These are phyloP conservation scores for Neocucurbitaria cava DNA, from an alignment of 2,329 filamentous ascomycete genomes.

Conservation along the genomic window DNA sequence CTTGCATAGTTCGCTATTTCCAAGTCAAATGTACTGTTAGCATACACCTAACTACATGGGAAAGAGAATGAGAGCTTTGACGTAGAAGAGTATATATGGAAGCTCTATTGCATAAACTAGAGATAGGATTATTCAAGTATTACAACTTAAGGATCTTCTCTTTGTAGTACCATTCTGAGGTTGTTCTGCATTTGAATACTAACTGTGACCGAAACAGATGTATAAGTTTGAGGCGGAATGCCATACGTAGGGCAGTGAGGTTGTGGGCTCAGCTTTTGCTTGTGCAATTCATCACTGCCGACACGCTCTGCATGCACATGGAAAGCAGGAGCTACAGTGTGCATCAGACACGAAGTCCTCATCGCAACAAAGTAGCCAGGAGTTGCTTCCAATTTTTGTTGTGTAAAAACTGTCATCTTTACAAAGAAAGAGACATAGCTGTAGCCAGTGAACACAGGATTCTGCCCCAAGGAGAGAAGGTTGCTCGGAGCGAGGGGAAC, in stretches of 20 bases:
- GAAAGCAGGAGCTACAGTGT: slow-evolving; percentile 11
- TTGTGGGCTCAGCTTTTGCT: slow-evolving; percentile 14
- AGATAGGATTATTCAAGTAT: too few species aligned
- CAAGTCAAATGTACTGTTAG: too few species aligned
- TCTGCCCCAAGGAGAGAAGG: slow-evolving; percentile 6
- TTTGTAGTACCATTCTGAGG: slow-evolving; percentile 6
- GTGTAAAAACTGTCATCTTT: slow-evolving; percentile 13
- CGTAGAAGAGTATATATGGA: too few species aligned
- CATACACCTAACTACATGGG: too few species aligned
- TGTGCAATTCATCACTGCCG: slow-evolving; percentile 15
- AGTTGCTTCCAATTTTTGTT: slow-evolving; percentile 9
- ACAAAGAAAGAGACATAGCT: slow-evolving; percentile 12
- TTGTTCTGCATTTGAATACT: background rate
- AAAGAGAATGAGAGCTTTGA: too few species aligned
- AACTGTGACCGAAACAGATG: background rate
- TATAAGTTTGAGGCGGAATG: slow-evolving; percentile 3
- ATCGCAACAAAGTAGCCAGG: slow-evolving; percentile 14
- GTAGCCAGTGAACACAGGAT: slow-evolving; percentile 8
- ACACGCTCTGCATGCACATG: slow-evolving; percentile 7
- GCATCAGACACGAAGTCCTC: slow-evolving; percentile 16
- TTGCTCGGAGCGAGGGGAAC: slow-evolving; percentile 7
- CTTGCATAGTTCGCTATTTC: slow-evolving; percentile 1
- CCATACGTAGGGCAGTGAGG: slow-evolving; percentile 7
- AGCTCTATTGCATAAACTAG: too few species aligned
- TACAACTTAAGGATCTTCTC: too few species aligned